Evolutionary conservation across 2,329 filamentous ascomycete genomes (phyloP).

Genomic region (Ascochyta clinopodiicola): DNA sequence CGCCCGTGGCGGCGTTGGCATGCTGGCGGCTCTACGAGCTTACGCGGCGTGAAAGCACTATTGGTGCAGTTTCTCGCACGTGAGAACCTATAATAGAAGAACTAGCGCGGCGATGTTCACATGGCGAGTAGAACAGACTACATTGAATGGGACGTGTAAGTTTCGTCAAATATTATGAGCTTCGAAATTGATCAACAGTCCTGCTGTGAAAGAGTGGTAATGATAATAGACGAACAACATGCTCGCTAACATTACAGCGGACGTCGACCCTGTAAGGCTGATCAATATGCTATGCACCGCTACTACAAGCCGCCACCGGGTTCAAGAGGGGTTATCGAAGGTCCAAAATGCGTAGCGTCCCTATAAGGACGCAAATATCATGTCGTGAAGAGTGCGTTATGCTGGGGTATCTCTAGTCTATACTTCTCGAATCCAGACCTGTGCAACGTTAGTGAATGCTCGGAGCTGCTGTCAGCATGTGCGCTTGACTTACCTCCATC

Average conservation of each 20-base stretch:
- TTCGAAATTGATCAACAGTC: conserved; percentile 43
- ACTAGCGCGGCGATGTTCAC: conserved; percentile 6
- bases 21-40: conserved; percentile 5
- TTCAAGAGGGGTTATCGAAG: conserved; percentile 20
- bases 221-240: conserved; percentile 24
- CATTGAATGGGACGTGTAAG: not conserved
- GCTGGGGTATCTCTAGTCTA: conserved; percentile 51
- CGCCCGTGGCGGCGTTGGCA: conserved; percentile 9
- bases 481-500: conserved; percentile 78
- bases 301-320: conserved; percentile 14
- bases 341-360: conserved; percentile 15
- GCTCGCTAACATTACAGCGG: conserved; percentile 45
- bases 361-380: conserved; percentile 21
- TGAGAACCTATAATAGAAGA: not conserved
- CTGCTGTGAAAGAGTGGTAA: conserved; percentile 42
- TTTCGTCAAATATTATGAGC: conserved; percentile 15
- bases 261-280: conserved; percentile 15
- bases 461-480: not conserved
- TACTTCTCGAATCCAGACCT: conserved; percentile 56
- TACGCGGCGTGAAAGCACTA: conserved; percentile 10
- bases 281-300: conserved; percentile 20
- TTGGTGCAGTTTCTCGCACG: conserved; percentile 1
- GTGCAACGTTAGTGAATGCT: conserved; percentile 35
- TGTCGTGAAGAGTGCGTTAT: conserved; percentile 33
- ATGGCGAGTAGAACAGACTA: not conserved